Conservation (phyloP, 805 yeast species). For the Suhomyces tanzawaensis region DNA sequence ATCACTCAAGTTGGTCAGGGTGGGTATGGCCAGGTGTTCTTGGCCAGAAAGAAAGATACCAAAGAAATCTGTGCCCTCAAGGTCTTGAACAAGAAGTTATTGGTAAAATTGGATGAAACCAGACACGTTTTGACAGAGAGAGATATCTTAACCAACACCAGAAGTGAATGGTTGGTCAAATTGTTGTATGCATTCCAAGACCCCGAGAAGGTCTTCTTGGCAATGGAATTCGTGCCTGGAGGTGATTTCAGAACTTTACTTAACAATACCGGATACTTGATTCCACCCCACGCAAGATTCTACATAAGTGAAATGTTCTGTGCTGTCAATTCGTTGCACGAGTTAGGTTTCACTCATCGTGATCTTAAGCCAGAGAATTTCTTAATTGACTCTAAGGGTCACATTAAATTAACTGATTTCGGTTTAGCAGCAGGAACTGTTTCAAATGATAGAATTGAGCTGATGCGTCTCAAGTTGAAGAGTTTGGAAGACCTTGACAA, state of each 20-base stretch:
- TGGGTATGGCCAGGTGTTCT: constrained; percentile 98
- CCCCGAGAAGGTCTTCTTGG: constrained; percentile 80
- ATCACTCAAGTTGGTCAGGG: constrained; percentile 99
- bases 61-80: constrained; percentile 94
- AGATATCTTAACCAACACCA: constrained; percentile 92
- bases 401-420: constrained; percentile 90
- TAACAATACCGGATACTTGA: constrained; percentile 87
- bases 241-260: constrained; percentile 95
- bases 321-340: constrained; percentile 89
- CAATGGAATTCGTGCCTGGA: constrained; percentile 99
- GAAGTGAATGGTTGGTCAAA: constrained; percentile 95
- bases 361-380: constrained; percentile 96
- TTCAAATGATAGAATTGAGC: constrained; percentile 87
- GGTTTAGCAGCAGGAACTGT: constrained; percentile 97
- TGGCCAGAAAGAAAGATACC: constrained; percentile 92
- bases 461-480: constrained; percentile 70
- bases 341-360: constrained; percentile 93
- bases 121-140: constrained; percentile 95
- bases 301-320: constrained; percentile 96
- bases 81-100: constrained; percentile 80
- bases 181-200: constrained; percentile 94
- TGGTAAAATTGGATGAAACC: constrained; percentile 89
- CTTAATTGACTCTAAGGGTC: constrained; percentile 85
- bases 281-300: constrained; percentile 94
- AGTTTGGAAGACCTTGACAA: constrained; percentile 65